Percentiles rank a stretch among this genome's conserved stretches.
phyloP scores from a whole-genome alignment of 768 basidiomycete species.

The Amylocystis lapponica region DNA sequence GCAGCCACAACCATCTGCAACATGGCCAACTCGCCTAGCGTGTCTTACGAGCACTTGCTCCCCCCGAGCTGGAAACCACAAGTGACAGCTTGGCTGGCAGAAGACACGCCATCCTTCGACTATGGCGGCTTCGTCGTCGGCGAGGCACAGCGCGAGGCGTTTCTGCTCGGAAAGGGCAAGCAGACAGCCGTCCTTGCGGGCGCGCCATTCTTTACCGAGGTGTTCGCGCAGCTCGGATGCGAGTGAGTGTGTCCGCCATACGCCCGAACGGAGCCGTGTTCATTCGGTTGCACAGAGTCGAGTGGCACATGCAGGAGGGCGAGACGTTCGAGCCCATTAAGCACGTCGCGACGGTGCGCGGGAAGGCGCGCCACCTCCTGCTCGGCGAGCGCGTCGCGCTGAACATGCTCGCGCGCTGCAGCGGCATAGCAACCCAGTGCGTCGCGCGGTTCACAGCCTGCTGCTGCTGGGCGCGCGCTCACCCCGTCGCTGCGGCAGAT shows the following conservation, averaged over 20 bases:
- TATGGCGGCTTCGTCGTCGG: slow-evolving; percentile 96
- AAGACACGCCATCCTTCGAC: slow-evolving; percentile 95
- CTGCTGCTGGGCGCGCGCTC: background rate
- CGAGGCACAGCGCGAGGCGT: slow-evolving; percentile 80
- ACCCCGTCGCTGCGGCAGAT: slow-evolving; percentile 41
- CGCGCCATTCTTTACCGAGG: slow-evolving; percentile 91
- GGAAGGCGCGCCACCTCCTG: slow-evolving; percentile 82
- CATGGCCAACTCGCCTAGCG: too few relatives aligned
- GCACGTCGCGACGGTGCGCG: slow-evolving; percentile 86
- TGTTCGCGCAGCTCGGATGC: slow-evolving; percentile 87
- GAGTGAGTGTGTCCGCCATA: slow-evolving; percentile 47
- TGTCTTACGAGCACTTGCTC: slow-evolving; percentile 60
- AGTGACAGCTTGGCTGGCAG: slow-evolving; percentile 77
- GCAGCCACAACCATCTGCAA: too few relatives aligned
- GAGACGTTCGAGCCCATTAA: slow-evolving; percentile 73
- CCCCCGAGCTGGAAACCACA: slow-evolving; percentile 90
- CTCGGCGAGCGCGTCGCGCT: slow-evolving; percentile 91
- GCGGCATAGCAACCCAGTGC: slow-evolving; percentile 94
- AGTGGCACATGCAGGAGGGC: slow-evolving; percentile 91
- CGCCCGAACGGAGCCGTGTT: background rate
- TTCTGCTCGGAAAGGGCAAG: slow-evolving; percentile 86
- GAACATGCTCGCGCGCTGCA: slow-evolving; percentile 91
- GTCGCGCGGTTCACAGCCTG: slow-evolving; percentile 16
- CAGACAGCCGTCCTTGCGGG: slow-evolving; percentile 81
- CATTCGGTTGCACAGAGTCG: slow-evolving; percentile 50